Percentiles rank a stretch among this genome's conserved stretches.
Evolutionary conservation across 1,139 yeast genomes (phyloP).

Genomic region (Pichia sp.): DNA sequence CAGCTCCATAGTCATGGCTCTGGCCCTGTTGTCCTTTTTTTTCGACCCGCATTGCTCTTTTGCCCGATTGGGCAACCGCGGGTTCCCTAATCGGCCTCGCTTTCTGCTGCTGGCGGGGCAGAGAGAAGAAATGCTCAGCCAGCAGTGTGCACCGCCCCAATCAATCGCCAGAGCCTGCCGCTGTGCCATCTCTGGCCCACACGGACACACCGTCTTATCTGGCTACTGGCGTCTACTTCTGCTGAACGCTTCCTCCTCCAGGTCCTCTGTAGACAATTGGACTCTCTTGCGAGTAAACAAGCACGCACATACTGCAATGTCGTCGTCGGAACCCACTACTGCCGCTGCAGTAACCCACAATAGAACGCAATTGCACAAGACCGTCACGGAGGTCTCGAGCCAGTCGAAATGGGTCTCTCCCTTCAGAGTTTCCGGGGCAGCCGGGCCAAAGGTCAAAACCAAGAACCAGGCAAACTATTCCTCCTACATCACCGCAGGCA

Average conservation of each 20-base stretch:
- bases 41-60: neutral
- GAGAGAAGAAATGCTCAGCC: neutral
- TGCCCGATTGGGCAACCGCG: neutral
- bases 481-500: slow-evolving; percentile 29
- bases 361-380: slow-evolving; percentile 13
- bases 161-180: too few species aligned
- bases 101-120: neutral
- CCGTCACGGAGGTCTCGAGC: slow-evolving; percentile 6
- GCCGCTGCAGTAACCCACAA: neutral
- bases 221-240: too few species aligned
- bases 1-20: too few species aligned
- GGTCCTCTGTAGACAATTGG: too few species aligned
- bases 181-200: too few species aligned
- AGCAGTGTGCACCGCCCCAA: neutral
- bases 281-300: too few species aligned
- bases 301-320: neutral
- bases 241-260: too few species aligned
- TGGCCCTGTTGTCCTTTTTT: neutral
- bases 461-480: slow-evolving; percentile 11
- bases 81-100: neutral
- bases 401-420: slow-evolving; percentile 48
- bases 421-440: slow-evolving; percentile 35
- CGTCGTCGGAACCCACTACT: neutral
- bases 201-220: too few species aligned
- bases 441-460: slow-evolving; percentile 18